phyloP scores from a whole-genome alignment of 495 filamentous ascomycete genomes.

The Neurospora cerealis region DNA sequence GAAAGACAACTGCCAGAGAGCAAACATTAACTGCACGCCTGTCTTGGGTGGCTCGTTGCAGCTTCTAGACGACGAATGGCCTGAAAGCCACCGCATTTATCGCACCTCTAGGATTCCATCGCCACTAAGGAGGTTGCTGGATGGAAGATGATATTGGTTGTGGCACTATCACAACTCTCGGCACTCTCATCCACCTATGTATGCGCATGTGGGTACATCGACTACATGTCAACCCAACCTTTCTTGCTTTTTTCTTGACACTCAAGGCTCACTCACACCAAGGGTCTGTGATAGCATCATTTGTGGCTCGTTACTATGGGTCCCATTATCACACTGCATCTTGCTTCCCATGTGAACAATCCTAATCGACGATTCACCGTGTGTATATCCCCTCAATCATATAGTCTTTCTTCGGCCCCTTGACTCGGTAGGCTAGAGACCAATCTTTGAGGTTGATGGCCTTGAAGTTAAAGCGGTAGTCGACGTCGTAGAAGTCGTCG shows the following conservation, averaged over 20 bases:
- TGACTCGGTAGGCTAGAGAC: constrained; percentile 49
- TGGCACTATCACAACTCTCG: background rate
- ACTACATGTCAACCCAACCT: background rate
- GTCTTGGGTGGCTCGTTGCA: background rate
- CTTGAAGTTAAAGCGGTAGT: constrained; percentile 50
- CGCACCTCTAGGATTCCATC: background rate
- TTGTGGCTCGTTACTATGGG: background rate
- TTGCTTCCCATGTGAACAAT: background rate
- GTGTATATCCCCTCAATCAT: constrained; percentile 41
- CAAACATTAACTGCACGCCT: background rate
- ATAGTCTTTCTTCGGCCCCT: constrained; percentile 62
- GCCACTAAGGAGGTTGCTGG: background rate
- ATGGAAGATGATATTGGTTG: background rate
- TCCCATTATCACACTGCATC: background rate
- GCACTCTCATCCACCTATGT: background rate
- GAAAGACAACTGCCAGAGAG: background rate
- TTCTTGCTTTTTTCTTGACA: background rate
- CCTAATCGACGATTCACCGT: constrained; percentile 9
- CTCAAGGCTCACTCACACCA: background rate
- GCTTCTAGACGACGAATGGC: background rate
- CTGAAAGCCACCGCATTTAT: background rate
- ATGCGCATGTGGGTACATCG: background rate
- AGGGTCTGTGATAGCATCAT: background rate
- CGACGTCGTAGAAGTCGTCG: constrained; percentile 53
- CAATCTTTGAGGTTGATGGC: constrained; percentile 43